Percentiles rank a stretch among this genome's conserved stretches.
These are phyloP conservation scores for Clonostachys chloroleuca DNA, from an alignment of 2,329 filamentous ascomycete species.

Conservation along the genomic window DNA sequence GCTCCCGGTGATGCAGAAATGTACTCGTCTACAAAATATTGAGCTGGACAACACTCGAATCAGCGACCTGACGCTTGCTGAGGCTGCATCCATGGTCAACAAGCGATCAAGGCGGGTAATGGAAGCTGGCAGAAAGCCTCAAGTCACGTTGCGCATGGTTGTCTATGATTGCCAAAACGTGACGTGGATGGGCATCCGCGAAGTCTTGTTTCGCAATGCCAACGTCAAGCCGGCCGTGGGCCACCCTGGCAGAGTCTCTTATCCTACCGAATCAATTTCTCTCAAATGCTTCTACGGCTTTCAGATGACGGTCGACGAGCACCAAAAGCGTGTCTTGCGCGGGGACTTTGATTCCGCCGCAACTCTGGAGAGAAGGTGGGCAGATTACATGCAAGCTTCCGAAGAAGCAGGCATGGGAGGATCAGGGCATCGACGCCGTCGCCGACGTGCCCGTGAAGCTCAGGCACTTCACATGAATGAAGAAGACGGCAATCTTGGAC, in stretches of 20 bases:
- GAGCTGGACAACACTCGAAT: constrained; percentile 94
- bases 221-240: constrained; percentile 55
- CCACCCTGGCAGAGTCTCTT: constrained; percentile 39
- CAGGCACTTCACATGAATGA: constrained; percentile 77
- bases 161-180: constrained; percentile 91
- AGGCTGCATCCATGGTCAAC: constrained; percentile 78
- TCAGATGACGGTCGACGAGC: constrained; percentile 92
- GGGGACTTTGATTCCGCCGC: constrained; percentile 72
- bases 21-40: constrained; percentile 62
- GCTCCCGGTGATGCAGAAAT: constrained; percentile 75
- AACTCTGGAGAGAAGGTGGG: constrained; percentile 87
- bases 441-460: constrained; percentile 76
- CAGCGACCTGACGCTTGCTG: constrained; percentile 78
- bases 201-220: constrained; percentile 81
- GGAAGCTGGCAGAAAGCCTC: constrained; percentile 33
- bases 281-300: constrained; percentile 94
- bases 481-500: constrained; percentile 57
- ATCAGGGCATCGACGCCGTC: constrained; percentile 61
- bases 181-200: constrained; percentile 86
- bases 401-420: constrained; percentile 75
- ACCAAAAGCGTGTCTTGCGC: constrained; percentile 77
- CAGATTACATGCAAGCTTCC: constrained; percentile 86
- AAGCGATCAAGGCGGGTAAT: constrained; percentile 49
- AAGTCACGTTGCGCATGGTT: constrained; percentile 67
- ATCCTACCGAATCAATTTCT: constrained; percentile 74